Conservation (phyloP, 1,139 yeast species). For the Geotrichum bryndzae region DNA sequence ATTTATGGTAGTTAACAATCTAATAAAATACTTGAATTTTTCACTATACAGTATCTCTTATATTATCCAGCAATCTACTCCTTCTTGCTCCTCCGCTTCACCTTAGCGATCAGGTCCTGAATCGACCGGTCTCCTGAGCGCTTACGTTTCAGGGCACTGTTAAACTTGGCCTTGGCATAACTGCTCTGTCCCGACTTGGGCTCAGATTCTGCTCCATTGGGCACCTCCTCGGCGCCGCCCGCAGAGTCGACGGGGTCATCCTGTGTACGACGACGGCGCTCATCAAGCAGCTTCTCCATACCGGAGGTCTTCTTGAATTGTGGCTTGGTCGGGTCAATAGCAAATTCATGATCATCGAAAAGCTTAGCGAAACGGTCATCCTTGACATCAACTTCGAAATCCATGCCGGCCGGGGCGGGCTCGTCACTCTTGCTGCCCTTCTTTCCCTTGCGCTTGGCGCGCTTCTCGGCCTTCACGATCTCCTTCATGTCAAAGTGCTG, state of each 20-base stretch:
- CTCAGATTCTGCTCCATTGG: background rate
- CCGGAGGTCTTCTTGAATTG: conserved; percentile 84
- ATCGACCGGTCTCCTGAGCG: conserved; percentile 20
- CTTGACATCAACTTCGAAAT: conserved; percentile 53
- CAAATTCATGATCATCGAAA: conserved; percentile 83
- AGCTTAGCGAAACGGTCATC: conserved; percentile 88
- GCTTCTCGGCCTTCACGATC: conserved; percentile 35
- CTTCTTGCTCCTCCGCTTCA: conserved; percentile 25
- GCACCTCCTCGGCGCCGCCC: background rate
- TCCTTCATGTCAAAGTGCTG: conserved; percentile 70
- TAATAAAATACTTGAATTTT: background rate
- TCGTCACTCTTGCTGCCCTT: conserved; percentile 56
- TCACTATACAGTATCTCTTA: background rate
- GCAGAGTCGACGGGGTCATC: conserved; percentile 1
- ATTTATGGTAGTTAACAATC: background rate
- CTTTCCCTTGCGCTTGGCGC: conserved; percentile 49
- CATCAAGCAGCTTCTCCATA: conserved; percentile 74
- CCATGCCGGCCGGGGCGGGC: conserved; percentile 28
- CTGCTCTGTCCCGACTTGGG: background rate
- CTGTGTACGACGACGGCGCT: conserved; percentile 54
- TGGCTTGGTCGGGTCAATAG: conserved; percentile 75
- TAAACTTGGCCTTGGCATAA: conserved; percentile 12
- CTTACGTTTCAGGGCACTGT: conserved; percentile 16
- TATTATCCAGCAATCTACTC: background rate
- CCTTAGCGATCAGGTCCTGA: conserved; percentile 26